Percentiles rank a stretch among this genome's conserved stretches.
phyloP scores from a whole-genome alignment of 768 basidiomycete species.

The Tylopilus rubrobrunneus region DNA sequence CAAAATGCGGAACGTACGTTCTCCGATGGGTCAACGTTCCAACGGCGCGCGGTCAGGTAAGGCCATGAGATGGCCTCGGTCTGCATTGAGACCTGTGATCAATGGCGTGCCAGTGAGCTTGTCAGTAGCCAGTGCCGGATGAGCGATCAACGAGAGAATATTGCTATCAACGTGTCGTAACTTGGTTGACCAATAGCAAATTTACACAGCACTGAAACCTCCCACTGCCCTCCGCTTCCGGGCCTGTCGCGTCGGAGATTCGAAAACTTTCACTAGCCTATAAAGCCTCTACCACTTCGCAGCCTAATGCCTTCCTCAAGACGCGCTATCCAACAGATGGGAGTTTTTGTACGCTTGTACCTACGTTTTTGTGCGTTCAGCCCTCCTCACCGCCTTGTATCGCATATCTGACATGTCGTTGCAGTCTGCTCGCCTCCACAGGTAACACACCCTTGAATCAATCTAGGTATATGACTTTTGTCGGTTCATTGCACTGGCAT shows the following conservation, averaged over 20 bases:
- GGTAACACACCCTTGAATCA: slow-evolving; percentile 30
- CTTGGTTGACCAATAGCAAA: slow-evolving; percentile 19
- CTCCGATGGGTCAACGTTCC: not conserved
- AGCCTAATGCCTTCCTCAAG: slow-evolving; percentile 7
- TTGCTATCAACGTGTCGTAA: slow-evolving; percentile 1
- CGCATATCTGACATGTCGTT: slow-evolving; percentile 7
- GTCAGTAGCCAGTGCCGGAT: too few relatives aligned
- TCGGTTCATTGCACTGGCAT: not conserved
- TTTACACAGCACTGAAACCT: slow-evolving; percentile 5
- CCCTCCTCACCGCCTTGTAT: not conserved
- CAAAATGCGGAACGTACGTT: not conserved
- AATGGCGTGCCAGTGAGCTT: too few relatives aligned
- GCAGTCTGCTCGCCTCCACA: slow-evolving; percentile 25
- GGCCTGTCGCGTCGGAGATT: slow-evolving; percentile 27
- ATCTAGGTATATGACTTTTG: slow-evolving; percentile 11
- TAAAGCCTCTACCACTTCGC: slow-evolving; percentile 12
- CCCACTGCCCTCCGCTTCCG: slow-evolving; percentile 13
- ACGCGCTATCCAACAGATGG: slow-evolving; percentile 32
- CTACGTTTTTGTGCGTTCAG: slow-evolving; percentile 25
- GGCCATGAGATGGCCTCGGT: too few relatives aligned
- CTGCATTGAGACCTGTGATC: too few relatives aligned
- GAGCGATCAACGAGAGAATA: not conserved
- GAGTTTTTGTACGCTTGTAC: slow-evolving; percentile 29
- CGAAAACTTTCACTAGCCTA: slow-evolving; percentile 12
- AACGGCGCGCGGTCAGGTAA: not conserved